Base-by-base conservation (phyloP, 768 basidiomycete genomes). In the Lyophyllum decastes region DNA sequence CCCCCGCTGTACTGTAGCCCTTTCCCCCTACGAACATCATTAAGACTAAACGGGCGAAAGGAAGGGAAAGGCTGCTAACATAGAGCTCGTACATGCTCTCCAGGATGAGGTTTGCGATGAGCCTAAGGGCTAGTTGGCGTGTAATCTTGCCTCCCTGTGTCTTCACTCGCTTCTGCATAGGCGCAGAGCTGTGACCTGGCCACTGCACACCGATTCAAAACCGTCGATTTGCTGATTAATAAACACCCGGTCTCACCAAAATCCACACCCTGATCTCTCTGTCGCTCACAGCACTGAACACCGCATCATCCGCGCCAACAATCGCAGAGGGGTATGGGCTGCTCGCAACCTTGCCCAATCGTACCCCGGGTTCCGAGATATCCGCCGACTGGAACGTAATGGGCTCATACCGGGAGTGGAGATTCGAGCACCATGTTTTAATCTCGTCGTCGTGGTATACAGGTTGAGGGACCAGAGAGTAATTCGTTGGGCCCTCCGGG, bases 141-240 rank as follows among this genome's bases (percentile, higher is more conserved):
- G 73, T 72, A 41, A 75, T 65, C n/a, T 43, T 59, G n/a, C 69
- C 70, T 21, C 65, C 65, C 27, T 72, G 70, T 19, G 76, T 73
- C 21, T 63, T 61, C 50, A 80, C 59, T 5, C 76, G 74, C 60
- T 74, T 77, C 63, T 76, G 70, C 27, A 72, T 68, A 0, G 75
- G 70, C 47, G 72, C 63, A n/a, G 59, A 49, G 21, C 69, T 68
- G 66, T 82, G 82, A 1, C 82, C 81, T 6, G 82, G 80, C 82
- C 81, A 82, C 81, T 82, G 55, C 2, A 49, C 48, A 49, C 11
- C 43, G 38, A 14, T 33, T 57, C 43, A 55, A 44, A 22, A 19
- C 33, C 25, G n/a, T 26, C 14, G 49, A 38, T n/a, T 34, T 25
- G 25, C 10, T n/a, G 3, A 38, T 16, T 19, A 7, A 14, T 17